Base-by-base conservation (phyloP, 768 basidiomycete species). In the Termitomyces heimii region DNA sequence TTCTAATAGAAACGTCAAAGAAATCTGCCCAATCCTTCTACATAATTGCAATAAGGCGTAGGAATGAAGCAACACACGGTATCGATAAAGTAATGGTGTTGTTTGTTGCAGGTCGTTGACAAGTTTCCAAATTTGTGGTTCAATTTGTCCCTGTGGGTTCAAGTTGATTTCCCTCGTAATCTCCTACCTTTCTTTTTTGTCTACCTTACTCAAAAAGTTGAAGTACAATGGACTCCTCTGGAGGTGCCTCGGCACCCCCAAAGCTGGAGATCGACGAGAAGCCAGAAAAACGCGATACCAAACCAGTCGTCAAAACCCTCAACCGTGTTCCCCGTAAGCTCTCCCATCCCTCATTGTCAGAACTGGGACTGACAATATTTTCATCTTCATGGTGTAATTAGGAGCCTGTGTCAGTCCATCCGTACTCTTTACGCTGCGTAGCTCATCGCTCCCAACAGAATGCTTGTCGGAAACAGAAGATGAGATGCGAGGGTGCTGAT, bases 401-500 rank as follows among this genome's bases (percentile, higher is more conserved):
- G 91, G 91, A 67, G 91, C 91, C 55, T 93, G 91, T 66, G 91
- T 93, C 71, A 71, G 83, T 37, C 18, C 44, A 6, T 46, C 32
- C 37, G 16, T 42, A 22, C 26, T 57, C 29, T 47, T 58, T 37
- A 47, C 45, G 32, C 35, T 56, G 16, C 54, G 56, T 51, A 50
- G 53, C 55, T 58, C 24, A 64, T 63, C 50, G 57, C 31, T 29
- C 60, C 31, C 53, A 42, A 42, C 68, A 94, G 92, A 95, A 95
- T 84, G 91, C 93, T 18, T 96, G 94, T 71, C 79, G 94, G 64
- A 91, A 93, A 67, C 94, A 95, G 78, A 97, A 97, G 76, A 97
- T 97, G 95, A 81, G 94, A 64, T 98, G 94, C 68, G 93, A 95
- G 70, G 94, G 93, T 1, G 95, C 94, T 16, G 95, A 97, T 69